Evolutionary conservation across 192 early-diverging fungal genomes (phyloP), one percentile per base, ranked within the genome.

Genomic region (Coemansia erecta): DNA sequence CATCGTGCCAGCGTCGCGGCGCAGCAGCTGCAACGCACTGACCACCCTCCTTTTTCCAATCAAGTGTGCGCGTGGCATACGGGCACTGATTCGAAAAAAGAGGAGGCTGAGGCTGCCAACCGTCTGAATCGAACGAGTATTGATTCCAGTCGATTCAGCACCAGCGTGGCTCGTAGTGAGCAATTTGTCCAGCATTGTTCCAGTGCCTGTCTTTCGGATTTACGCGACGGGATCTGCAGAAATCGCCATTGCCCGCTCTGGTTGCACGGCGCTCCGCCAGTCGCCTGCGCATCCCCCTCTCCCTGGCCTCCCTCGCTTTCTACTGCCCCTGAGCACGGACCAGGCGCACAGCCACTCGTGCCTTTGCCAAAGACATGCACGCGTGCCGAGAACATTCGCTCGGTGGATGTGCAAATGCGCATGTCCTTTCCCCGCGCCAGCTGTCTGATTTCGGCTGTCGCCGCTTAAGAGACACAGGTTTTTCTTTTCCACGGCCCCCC

Each of bases 281-380:
- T 37, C 35, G 35, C 35, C 35, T 21, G 49, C 6, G 11, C 37
- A 14, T 10, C 18, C 35, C 35, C 31, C 37, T 39, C 41, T 47
- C 15, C 18, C 28, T 28, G 9, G 19, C 22, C 35, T 37, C 35
- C 35, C 35, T 37, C 35, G 35, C 35, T 37, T 48, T 37, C 44
- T 56, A 37, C 21, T 56, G 45, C 44, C n/a, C 45, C 49, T 48
- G 56, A 47, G 56, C 56, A 58, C 56, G 31, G 56, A 58, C 56
- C 56, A 58, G 45, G 44, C 42, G 31, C 12, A 2, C n/a, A 12
- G 9, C 9, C 40, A 24, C 40, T 24, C 40, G 21, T 40, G 40
- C 40, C 22, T 43, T 41, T 56, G 53, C 17, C 35, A 18, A 40
- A 40, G 35, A 40, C 14, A 39, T 17, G 35, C 53, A 54, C 53